Evolutionary conservation across 495 filamentous ascomycete genomes (phyloP).

Genomic region (Tuber aestivum): DNA sequence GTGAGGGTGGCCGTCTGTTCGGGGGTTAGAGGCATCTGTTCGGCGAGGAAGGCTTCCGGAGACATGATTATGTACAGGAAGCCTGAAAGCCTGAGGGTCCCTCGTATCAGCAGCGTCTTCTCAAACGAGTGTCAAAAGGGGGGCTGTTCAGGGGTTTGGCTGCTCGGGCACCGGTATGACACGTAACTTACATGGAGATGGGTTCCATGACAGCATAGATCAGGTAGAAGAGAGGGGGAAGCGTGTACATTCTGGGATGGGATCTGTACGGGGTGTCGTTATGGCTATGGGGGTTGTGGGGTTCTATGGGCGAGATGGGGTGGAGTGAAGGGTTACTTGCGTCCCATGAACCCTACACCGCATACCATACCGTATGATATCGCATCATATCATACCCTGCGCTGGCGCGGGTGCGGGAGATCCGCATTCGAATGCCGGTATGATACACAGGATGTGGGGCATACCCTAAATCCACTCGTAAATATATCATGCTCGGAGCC

Average conservation of each 20-base stretch:
- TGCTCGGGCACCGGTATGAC: background rate
- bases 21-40: slow-evolving; percentile 15
- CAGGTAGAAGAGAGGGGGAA: slow-evolving; percentile 22
- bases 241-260: slow-evolving; percentile 16
- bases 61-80: slow-evolving; percentile 26
- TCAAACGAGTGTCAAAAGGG: background rate
- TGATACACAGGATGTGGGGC: background rate
- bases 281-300: background rate
- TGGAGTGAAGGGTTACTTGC: background rate
- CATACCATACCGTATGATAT: too few species aligned
- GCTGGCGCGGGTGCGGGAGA: background rate
- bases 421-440: background rate
- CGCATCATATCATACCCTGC: too few species aligned
- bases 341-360: background rate
- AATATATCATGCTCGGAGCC: too few species aligned
- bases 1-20: slow-evolving; percentile 14
- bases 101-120: background rate
- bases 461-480: background rate
- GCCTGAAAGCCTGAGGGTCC: slow-evolving; percentile 13
- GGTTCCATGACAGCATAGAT: slow-evolving; percentile 25
- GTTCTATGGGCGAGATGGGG: background rate
- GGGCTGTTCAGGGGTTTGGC: background rate
- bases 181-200: slow-evolving; percentile 31
- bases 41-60: slow-evolving; percentile 19
- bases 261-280: background rate